phyloP scores from a whole-genome alignment of 768 basidiomycete species.

The Paxillus ammoniavirescens region DNA sequence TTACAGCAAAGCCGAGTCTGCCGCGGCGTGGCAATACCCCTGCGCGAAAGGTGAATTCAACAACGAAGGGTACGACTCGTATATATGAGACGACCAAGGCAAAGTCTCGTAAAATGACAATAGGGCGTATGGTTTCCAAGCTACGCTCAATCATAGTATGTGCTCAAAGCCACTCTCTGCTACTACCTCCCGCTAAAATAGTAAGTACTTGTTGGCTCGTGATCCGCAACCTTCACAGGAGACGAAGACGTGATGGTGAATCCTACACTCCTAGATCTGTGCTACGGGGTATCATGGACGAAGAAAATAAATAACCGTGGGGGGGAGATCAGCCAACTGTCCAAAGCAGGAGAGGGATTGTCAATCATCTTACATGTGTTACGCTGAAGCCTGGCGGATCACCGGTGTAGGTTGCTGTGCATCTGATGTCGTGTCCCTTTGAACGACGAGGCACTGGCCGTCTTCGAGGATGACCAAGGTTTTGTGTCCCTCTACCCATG shows the following conservation, averaged over 20 bases:
- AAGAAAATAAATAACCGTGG: neutral
- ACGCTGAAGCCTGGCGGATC: neutral
- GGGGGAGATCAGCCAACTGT: neutral
- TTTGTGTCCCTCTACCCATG: constrained; percentile 29
- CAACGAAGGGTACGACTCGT: too few relatives aligned
- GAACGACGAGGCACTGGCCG: constrained; percentile 18
- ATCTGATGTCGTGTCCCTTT: neutral
- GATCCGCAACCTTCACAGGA: neutral
- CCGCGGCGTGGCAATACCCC: too few relatives aligned
- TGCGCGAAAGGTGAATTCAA: too few relatives aligned
- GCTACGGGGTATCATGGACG: neutral
- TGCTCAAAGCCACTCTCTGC: too few relatives aligned
- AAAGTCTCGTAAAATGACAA: too few relatives aligned
- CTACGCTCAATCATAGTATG: too few relatives aligned
- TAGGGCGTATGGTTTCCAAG: too few relatives aligned
- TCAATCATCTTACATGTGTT: neutral
- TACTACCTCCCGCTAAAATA: neutral
- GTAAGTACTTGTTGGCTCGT: neutral
- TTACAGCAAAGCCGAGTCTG: neutral
- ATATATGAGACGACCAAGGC: too few relatives aligned
- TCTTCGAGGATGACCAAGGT: constrained; percentile 27
- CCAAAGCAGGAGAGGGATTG: neutral
- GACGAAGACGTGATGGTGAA: neutral
- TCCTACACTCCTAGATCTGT: neutral
- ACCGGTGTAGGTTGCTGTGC: neutral